phyloP scores from a whole-genome alignment of 352 stramenopile species.

The Elongisporangium prolatum region DNA sequence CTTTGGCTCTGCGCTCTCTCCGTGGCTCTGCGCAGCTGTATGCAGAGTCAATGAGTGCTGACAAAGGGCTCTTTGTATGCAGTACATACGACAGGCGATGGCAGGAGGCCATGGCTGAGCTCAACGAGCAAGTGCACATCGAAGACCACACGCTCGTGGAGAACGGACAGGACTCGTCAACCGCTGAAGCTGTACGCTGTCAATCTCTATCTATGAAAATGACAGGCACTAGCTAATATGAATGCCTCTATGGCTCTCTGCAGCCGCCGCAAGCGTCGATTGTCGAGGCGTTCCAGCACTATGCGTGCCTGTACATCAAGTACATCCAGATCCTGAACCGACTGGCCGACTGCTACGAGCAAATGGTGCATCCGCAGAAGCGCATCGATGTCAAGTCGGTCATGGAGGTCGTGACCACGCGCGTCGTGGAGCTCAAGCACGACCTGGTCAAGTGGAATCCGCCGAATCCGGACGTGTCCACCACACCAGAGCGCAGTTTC shows the following conservation, averaged over 20 bases:
- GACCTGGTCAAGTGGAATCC: conserved; percentile 94
- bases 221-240: no score
- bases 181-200: conserved; percentile 30
- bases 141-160: conserved; percentile 72
- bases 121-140: conserved; percentile 91
- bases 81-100: conserved; percentile 88
- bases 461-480: conserved; percentile 85
- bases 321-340: conserved; percentile 91
- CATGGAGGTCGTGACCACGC: conserved; percentile 89
- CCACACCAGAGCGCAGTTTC: conserved; percentile 79
- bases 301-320: conserved; percentile 94
- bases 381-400: conserved; percentile 91
- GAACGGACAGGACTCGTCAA: conserved; percentile 23
- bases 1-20: background rate
- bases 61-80: conserved; percentile 1
- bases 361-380: conserved; percentile 94
- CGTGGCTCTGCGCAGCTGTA: background rate
- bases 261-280: conserved; percentile 73
- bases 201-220: background rate
- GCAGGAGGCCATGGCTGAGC: conserved; percentile 90
- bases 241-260: background rate
- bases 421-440: conserved; percentile 88
- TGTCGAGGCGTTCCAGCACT: conserved; percentile 91
- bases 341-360: conserved; percentile 90
- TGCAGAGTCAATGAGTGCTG: background rate